Evolutionary conservation across 1,284 basidiomycete species (phyloP), one percentile per base, ranked within the genome.

Genomic region (Entoloma clypeatum): DNA sequence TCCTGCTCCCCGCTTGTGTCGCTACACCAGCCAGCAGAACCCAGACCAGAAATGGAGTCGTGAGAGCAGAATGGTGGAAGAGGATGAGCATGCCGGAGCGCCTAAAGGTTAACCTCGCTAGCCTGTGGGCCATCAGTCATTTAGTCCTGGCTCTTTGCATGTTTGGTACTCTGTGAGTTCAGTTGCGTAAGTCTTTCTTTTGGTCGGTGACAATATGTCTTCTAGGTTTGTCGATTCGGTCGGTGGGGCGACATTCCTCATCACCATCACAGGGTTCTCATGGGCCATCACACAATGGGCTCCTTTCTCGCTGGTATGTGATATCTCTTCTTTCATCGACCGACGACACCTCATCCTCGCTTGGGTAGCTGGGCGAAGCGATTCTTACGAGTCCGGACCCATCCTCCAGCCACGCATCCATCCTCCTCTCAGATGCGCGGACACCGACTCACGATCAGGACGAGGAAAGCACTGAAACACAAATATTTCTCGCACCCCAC

Each of bases 251-350:
- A 85, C 80, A 0, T 50, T 78, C 17, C 69, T 91, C 33, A 73
- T 90, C 26, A 74, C 79, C 7, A 48, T 83, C 9, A 75, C 78
- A 3, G 88, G 88, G 0, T 79, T 90, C 50, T 79, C 84, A 7
- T 90, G 83, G 83, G 85, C 86, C 2, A 72, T 91, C 40, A 77
- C 81, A 0, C 79, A 81, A 60, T 91, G 88, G 89, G 86, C 76
- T 7, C 86, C 86, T 3, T 88, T 86, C 59, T 76, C 85, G 1
- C 60, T 89, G 56, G 85, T 86, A 51, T 45, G 78, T 66, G 4
- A 18, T 19, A 44, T 34, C 36, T 46, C 24, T 19, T 18, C 9
- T 41, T 11, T 24, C 7, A 4, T 31, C 27, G 34, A 13, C 17
- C 30, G n/a, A 24, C 7, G 14, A 28, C 19, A 24, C 23, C 36